A percentile compares a stretch with the other conserved stretches of the same genome.
Conservation (phyloP, 2,329 filamentous ascomycete genomes). For the Nakataea oryzae region DNA sequence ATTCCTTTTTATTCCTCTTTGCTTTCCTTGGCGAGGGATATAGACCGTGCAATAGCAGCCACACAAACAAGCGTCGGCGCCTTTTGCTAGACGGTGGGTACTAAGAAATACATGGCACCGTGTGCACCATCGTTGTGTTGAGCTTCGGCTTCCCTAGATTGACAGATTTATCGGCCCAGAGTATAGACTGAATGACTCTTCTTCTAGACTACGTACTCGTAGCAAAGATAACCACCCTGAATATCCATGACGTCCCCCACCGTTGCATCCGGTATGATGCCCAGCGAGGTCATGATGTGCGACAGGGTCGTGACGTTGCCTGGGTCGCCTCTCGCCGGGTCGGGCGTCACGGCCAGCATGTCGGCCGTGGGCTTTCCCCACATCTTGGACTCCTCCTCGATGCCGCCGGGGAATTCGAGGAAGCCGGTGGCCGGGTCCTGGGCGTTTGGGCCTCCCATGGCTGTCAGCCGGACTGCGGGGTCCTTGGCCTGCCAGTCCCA, state of each 20-base stretch:
- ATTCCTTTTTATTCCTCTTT: background rate
- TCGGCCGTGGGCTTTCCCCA: background rate
- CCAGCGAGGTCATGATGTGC: constrained; percentile 8
- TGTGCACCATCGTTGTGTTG: too few relatives aligned
- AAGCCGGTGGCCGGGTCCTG: constrained; percentile 3
- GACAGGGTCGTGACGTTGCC: constrained; percentile 6
- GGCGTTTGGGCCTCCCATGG: constrained; percentile 7
- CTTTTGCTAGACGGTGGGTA: background rate
- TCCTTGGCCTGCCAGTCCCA: constrained; percentile 20
- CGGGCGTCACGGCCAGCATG: background rate
- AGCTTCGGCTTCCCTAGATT: too few relatives aligned
- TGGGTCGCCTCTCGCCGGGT: background rate
- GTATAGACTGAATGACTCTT: too few relatives aligned
- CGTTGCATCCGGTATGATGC: constrained; percentile 5
- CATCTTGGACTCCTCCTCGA: background rate
- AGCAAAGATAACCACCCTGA: constrained; percentile 9
- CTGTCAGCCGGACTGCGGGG: background rate
- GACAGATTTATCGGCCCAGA: too few relatives aligned
- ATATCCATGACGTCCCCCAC: constrained; percentile 11
- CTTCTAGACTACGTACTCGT: constrained; percentile 5
- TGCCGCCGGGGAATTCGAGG: constrained; percentile 6
- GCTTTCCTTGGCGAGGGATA: background rate
- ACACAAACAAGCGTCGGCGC: background rate
- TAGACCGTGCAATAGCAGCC: background rate
- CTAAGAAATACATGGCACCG: too few relatives aligned